Evolutionary conservation across 768 basidiomycete species (phyloP), one percentile per base, ranked within the genome.

Genomic region (Rhizopogon vinicolor): DNA sequence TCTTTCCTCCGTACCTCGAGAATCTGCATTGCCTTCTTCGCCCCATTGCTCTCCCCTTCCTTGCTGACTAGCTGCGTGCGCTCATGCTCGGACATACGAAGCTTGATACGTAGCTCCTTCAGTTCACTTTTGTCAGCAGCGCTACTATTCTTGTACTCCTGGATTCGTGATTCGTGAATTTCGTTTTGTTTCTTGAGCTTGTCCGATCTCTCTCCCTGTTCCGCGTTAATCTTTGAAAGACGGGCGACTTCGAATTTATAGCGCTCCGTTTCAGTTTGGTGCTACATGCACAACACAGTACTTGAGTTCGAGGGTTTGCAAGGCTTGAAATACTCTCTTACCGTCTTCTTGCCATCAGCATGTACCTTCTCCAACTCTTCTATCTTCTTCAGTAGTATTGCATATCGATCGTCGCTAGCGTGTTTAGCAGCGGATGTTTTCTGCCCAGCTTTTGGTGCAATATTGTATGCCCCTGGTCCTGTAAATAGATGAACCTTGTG

Each of bases 121-220:
- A 87, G 64, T 65, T 89, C 86, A 0, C 73, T 68, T 62, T 87
- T 82, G 55, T 87, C 85, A 0, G 72, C 58, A 0, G 68, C 57
- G 16, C 72, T 69, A 18, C 68, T 54, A 61, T 78, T 83, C 67
- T 81, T 87, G 56, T 84, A 70, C 48, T 87, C 87, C 41, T 83
- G 82, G 3, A 87, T 60, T 41, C 82, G 80, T n/a, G 68, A 58
- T 31, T 89, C 87, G 43, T 83, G 76, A 5, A 70, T 55, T 3
- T 83, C 80, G 29, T 74, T 78, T 55, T 85, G 84, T 63, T 81
- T 86, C 75, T 79, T 85, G 54, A 84, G 75, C 62, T 83, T 87
- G 41, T 87, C 83, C 3, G 75, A 54, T 7, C 77, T 78, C 3
- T 84, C 84, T 8, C 69, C 53, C 12, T 81, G 76, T 35, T 89